Percentiles rank a stretch among this genome's conserved stretches.
Conservation (phyloP, 441 rosid species). For the Bocquillonia castaneifolia region DNA sequence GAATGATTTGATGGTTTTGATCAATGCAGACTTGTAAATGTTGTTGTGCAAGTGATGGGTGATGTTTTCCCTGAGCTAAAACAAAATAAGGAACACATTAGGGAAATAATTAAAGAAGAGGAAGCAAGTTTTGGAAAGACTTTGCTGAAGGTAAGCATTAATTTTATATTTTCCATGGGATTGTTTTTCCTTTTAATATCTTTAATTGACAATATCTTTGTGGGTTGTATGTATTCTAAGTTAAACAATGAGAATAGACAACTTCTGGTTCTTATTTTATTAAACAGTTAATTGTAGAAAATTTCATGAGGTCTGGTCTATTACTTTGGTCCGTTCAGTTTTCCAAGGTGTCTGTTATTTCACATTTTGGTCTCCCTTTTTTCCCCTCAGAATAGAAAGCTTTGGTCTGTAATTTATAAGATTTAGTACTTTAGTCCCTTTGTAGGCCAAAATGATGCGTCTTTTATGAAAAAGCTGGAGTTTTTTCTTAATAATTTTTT, state of each 20-base stretch:
- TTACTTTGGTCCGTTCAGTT: neutral
- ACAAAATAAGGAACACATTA: constrained; percentile 68
- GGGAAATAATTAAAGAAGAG: constrained; percentile 67
- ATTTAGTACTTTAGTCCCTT: neutral
- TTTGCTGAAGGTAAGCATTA: constrained; percentile 64
- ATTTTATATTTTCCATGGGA: neutral
- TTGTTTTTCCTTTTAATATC: neutral
- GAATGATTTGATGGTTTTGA: constrained; percentile 4
- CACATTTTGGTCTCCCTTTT: neutral
- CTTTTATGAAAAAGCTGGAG: neutral
- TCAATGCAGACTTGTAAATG: constrained; percentile 63
- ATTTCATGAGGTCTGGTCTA: neutral
- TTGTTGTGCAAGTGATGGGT: constrained; percentile 72
- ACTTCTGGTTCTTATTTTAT: neutral
- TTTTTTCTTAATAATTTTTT: neutral
- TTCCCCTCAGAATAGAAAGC: neutral
- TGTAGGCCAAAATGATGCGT: neutral
- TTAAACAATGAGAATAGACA: neutral
- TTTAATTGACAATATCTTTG: neutral
- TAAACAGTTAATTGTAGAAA: neutral
- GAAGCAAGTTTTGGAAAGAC: constrained; percentile 95
- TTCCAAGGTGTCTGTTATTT: neutral
- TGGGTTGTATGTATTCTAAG: neutral
- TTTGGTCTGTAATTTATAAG: neutral
- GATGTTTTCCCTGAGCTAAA: constrained; percentile 85